phyloP scores from a whole-genome alignment of 2,329 filamentous ascomycete species.

The Pseudogymnoascus destructans region DNA sequence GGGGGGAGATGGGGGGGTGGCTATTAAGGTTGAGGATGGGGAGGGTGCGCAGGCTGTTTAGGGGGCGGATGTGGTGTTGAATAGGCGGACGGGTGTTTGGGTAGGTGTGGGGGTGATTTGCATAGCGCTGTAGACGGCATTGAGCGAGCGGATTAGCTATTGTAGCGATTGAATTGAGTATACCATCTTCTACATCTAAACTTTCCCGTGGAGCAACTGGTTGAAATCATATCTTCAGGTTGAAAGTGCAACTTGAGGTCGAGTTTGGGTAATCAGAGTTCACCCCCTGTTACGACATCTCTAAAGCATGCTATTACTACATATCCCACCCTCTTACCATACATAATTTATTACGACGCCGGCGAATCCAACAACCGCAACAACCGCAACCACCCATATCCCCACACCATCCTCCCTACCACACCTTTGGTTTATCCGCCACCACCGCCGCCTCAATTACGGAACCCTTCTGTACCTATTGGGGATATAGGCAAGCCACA shows the following conservation, averaged over 20 bases:
- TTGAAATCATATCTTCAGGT: too few relatives aligned
- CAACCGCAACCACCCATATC: too few relatives aligned
- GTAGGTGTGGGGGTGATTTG: neutral
- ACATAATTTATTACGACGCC: too few relatives aligned
- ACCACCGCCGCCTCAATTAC: too few relatives aligned
- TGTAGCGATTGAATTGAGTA: neutral
- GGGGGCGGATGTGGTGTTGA: too few relatives aligned
- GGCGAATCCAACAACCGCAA: too few relatives aligned
- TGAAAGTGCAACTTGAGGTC: too few relatives aligned
- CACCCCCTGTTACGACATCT: too few relatives aligned
- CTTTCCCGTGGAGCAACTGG: neutral
- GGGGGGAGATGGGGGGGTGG: neutral
- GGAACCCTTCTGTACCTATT: neutral
- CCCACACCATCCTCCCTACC: too few relatives aligned
- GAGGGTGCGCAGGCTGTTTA: neutral
- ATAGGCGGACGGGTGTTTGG: neutral
- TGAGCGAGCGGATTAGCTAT: neutral
- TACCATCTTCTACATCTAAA: neutral
- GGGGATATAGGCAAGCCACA: neutral
- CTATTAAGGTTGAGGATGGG: constrained; percentile 2
- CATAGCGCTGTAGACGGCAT: neutral
- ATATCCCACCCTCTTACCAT: neutral
- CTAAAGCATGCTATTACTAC: too few relatives aligned
- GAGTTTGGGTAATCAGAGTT: too few relatives aligned
- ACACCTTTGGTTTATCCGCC: too few relatives aligned